These are phyloP conservation scores for Trichoderma harzianum DNA, from an alignment of 2,329 filamentous ascomycete genomes.

Conservation along the genomic window DNA sequence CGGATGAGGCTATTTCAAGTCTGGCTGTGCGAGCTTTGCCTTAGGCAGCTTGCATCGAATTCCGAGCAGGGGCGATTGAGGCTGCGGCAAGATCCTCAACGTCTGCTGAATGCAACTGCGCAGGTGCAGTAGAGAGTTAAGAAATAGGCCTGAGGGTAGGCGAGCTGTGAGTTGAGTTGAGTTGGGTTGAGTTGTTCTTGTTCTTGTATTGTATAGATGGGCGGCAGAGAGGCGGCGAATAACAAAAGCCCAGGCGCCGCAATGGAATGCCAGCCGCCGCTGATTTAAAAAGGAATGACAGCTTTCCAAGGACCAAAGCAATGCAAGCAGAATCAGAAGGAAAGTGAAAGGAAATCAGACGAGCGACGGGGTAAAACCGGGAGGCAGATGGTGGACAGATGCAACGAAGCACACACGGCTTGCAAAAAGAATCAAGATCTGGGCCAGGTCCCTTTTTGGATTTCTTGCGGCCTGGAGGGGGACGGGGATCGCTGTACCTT, in stretches of 20 bases:
- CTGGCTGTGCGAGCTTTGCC: background rate
- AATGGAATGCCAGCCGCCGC: constrained; percentile 14
- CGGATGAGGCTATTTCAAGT: constrained; percentile 14
- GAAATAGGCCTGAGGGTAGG: background rate
- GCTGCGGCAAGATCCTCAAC: background rate
- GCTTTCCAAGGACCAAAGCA: constrained; percentile 9
- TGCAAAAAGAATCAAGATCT: constrained; percentile 4
- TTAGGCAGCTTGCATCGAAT: constrained; percentile 16
- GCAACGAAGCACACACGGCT: constrained; percentile 18
- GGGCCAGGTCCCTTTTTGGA: constrained; percentile 18
- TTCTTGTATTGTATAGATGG: background rate
- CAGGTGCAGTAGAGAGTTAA: background rate
- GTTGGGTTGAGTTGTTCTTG: background rate
- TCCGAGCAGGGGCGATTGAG: constrained; percentile 6
- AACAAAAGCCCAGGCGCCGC: background rate
- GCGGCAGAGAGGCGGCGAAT: background rate
- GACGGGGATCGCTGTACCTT: constrained; percentile 4
- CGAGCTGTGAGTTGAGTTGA: background rate
- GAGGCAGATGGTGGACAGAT: constrained; percentile 15
- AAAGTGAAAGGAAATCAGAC: constrained; percentile 13
- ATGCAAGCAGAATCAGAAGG: background rate
- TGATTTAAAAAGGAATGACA: constrained; percentile 16
- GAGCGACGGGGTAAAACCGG: constrained; percentile 4
- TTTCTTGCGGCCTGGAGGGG: background rate
- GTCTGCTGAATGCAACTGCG: background rate